phyloP scores from a whole-genome alignment of 1,139 yeast species.

The Pichia sp. region DNA sequence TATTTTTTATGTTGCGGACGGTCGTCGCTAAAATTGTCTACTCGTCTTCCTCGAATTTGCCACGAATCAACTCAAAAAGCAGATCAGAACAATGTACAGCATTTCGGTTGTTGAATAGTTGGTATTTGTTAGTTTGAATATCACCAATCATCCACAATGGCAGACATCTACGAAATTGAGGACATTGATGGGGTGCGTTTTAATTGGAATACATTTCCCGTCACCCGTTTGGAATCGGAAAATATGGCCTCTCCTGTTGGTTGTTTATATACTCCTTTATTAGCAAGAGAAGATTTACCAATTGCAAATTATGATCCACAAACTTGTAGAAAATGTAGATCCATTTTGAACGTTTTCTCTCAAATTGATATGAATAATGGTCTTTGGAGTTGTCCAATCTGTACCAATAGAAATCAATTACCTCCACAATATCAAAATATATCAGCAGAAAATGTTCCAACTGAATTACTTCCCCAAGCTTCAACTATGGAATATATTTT shows the following conservation, averaged over 20 bases:
- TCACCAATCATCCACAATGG: constrained; percentile 16
- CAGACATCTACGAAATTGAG: constrained; percentile 33
- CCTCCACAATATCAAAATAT: constrained; percentile 88
- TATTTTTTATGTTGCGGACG: neutral
- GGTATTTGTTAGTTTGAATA: neutral
- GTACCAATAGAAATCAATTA: constrained; percentile 76
- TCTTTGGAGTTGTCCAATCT: constrained; percentile 87
- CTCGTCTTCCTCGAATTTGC: neutral
- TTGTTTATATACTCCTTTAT: constrained; percentile 87
- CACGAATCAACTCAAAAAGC: neutral
- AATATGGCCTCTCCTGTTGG: constrained; percentile 94
- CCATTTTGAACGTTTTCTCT: constrained; percentile 83
- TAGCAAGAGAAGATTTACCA: constrained; percentile 70
- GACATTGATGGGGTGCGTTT: constrained; percentile 39
- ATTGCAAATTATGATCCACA: constrained; percentile 88
- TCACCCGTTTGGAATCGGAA: constrained; percentile 83
- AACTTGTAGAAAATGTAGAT: constrained; percentile 78
- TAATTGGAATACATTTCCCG: constrained; percentile 66
- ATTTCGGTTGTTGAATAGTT: neutral
- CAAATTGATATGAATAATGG: constrained; percentile 76
- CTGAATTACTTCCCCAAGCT: constrained; percentile 70
- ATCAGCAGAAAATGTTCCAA: constrained; percentile 76
- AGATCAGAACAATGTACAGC: neutral
- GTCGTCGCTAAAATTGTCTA: neutral
- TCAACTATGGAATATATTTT: constrained; percentile 92